phyloP scores from a whole-genome alignment of 2,329 filamentous ascomycete species.

The Fusarium setosum region DNA sequence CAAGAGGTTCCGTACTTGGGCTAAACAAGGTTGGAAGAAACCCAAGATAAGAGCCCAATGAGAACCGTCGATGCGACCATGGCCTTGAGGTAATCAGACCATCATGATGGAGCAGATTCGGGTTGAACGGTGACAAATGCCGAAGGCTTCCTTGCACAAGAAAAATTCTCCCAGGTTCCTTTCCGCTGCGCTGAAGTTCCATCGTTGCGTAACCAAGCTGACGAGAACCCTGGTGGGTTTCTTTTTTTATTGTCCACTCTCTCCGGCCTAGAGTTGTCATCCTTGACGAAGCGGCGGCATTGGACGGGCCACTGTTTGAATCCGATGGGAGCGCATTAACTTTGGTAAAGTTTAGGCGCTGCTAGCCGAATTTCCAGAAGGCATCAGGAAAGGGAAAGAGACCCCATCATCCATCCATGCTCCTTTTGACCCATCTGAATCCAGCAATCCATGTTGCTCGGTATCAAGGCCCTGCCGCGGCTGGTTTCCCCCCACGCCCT shows the following conservation, averaged over 20 bases:
- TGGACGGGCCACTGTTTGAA: background rate
- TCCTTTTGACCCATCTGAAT: background rate
- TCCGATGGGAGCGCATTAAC: constrained; percentile 4
- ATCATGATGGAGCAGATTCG: constrained; percentile 1
- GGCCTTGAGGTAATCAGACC: background rate
- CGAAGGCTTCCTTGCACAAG: constrained; percentile 1
- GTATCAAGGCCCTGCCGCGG: constrained; percentile 7
- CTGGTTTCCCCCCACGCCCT: constrained; percentile 23
- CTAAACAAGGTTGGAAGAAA: constrained; percentile 9
- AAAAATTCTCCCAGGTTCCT: background rate
- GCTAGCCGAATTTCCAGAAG: constrained; percentile 37
- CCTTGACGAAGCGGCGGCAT: constrained; percentile 5
- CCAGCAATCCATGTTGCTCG: constrained; percentile 25
- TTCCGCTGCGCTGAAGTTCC: background rate
- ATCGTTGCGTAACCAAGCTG: constrained; percentile 5
- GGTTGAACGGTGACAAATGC: background rate
- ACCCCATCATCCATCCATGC: constrained; percentile 5
- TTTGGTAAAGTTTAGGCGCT: constrained; percentile 1
- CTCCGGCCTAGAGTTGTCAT: constrained; percentile 1
- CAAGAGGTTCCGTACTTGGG: constrained; percentile 7
- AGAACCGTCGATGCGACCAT: background rate
- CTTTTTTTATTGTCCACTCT: background rate
- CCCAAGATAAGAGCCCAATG: constrained; percentile 13
- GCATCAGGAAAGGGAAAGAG: constrained; percentile 8
- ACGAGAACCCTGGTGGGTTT: background rate